Evolutionary conservation across 331 rosid genomes (phyloP).

Genomic region (Rosa hybrid): DNA sequence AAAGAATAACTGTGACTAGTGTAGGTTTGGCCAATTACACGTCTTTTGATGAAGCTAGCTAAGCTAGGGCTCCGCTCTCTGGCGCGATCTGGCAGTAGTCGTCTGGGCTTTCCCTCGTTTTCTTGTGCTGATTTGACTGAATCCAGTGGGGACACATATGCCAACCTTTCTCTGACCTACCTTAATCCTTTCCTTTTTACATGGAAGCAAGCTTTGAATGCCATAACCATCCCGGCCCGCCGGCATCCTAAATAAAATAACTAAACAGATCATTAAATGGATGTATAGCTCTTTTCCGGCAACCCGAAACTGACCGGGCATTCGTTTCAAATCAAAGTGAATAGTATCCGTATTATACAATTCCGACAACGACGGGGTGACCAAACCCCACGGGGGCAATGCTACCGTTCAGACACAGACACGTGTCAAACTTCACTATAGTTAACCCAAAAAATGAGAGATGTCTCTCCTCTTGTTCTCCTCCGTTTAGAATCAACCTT

Average conservation of each 20-base stretch:
- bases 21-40: constrained; percentile 25
- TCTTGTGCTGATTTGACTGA: constrained; percentile 42
- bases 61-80: background rate
- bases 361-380: background rate
- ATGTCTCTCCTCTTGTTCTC: background rate
- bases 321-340: background rate
- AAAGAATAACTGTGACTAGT: background rate
- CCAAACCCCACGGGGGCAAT: background rate
- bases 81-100: background rate
- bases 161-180: constrained; percentile 2
- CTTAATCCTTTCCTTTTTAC: too few species aligned
- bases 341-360: background rate
- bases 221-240: too few species aligned
- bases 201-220: too few species aligned
- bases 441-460: too few species aligned
- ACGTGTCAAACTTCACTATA: background rate
- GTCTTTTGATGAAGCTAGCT: constrained; percentile 38
- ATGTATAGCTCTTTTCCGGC: background rate
- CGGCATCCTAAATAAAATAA: background rate
- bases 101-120: constrained; percentile 29
- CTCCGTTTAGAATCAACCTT: background rate
- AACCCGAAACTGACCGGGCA: background rate
- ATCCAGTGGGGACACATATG: constrained; percentile 12
- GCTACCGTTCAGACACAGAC: background rate
- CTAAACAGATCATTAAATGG: background rate